Evolutionary conservation across 225 moss, liverwort and hornwort species (phyloP), one percentile per base, ranked within the genome.

Genomic region (Asterella californica): DNA sequence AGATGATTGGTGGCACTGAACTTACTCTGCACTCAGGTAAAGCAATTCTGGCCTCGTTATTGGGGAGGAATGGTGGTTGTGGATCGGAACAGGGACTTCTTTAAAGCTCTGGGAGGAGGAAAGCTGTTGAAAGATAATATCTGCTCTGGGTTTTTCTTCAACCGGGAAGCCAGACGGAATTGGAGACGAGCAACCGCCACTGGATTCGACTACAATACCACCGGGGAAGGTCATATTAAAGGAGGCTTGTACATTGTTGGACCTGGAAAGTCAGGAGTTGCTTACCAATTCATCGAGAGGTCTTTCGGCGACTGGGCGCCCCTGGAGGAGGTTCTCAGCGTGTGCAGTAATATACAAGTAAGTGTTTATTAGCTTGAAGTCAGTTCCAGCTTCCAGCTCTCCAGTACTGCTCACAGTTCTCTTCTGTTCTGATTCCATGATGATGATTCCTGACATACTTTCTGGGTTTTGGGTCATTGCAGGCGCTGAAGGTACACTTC

Each of bases 241-340:
- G 96, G 96, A 36, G 94, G 94, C 6, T 15, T 96, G 24, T 96
- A 89, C 82, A 77, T 96, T 42, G 46, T 94, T 9, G 86, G 90
- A 17, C 79, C 92, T 0, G 91, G 88, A 36, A 82, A 76, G 2
- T 82, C 80, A 0, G 96, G 96, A 46, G 92, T 94, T 67, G 96
- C 92, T 0, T 96, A 96, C 38, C 96, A 96, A 79, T 96, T 94
- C 45, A 82, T 92, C 52, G 94, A 96, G 82, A 90, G 90, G 78
- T 91, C 90, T 50, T 94, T 96, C 38, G 94, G 94, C 1, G 91
- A 96, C 45, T 94, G 96, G 92, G 94, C 90, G 10, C 90, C 96
- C 0, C 42, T 96, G 69, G 88, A 91, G 11, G 89, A 92, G 82
- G 92, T 96, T 53, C 79, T 96, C n/a, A 85, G 85, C 49, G 90